Evolutionary conservation across 2,329 filamentous ascomycete genomes (phyloP), one percentile per base, ranked within the genome.

Genomic region (Fusarium dimerum): DNA sequence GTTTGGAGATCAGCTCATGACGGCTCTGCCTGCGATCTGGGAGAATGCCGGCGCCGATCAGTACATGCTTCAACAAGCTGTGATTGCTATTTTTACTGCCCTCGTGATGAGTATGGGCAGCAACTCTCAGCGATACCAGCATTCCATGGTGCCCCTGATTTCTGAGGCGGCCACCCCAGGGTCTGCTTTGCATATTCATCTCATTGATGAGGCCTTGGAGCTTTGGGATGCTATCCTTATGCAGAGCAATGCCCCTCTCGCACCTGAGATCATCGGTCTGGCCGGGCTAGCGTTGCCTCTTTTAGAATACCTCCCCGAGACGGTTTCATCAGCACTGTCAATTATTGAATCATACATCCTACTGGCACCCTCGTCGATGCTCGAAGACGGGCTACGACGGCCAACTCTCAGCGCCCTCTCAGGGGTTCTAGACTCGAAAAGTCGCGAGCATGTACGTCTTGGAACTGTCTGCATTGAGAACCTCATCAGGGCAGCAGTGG

Each of bases 61-160:
- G 65, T 90, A 92, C 72, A 84, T 97, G 70, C 89, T 97, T 78
- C 97, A 97, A 71, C 92, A 97, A 72, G 86, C 91, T 1, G 92
- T 97, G 47, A 81, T 97, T 51, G 90, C 89, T 3, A 88, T 97
- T 39, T 84, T 97, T 47, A 81, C 90, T 2, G 87, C 91, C 2
- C 78, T 99, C 13, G 89, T 96, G n/a, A 86, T 86, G 67, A 89
- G 92, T 2, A 89, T 97, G 83, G 90, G 88, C 53, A 80, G 83
- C 12, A 82, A 88, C 10, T 94, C 91, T 5, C 81, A 87, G 55
- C 81, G 86, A 16, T 96, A 95, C 62, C 91, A 97, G 58, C 72
- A 80, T 15, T 78, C 92, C 47, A 89, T 97, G 61, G 75, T 96
- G 16, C 92, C 93, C 0, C 81, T 97, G 46, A 87, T 99, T 40